Evolutionary conservation across 495 filamentous ascomycete genomes (phyloP), one percentile per base, ranked within the genome.

Genomic region (Monascus purpureus): DNA sequence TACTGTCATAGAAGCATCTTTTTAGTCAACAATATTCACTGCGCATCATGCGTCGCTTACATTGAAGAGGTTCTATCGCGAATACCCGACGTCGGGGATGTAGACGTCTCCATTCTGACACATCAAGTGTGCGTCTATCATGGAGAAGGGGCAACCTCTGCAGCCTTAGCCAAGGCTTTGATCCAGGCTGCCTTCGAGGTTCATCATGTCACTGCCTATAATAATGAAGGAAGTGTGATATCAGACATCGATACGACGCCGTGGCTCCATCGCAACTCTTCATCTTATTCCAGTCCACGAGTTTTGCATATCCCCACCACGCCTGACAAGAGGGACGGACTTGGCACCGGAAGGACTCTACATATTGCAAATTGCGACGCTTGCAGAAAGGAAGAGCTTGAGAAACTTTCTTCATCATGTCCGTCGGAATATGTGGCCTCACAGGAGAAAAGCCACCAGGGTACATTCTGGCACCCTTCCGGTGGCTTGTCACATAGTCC

Each of bases 161-260:
- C 42, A 8, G 36, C 52, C 15, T 45, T 69, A n/a, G 65, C 49
- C 26, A 34, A 28, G 15, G 46, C 51, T n/a, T 38, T 70, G 28
- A 59, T 58, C n/a, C 45, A 63, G 13, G 66, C 61, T 1, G 62
- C 61, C 2, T 70, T 70, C 17, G 65, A 70, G 37, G 59, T 70
- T 14, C 48, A 65, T 32, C 51, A 59, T 44, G 57, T 60, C 7
- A 59, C 56, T 0, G 64, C 63, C 8, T 54, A 51, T 25, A 51
- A 65, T 33, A 36, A 45, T 8, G 31, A 30, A 28, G 54, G 49
- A 13, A 16, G 24, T 1, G 37, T 45, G 11, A 35, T 58, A 8
- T 40, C 50, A 12, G 62, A 64, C 13, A 31, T 60, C 8, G 54
- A 59, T 29, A 53, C 50, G 6, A 40, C 45, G 9, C 36, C 50